Conservation (phyloP, 306 rosid species). For the Ormosia emarginata region DNA sequence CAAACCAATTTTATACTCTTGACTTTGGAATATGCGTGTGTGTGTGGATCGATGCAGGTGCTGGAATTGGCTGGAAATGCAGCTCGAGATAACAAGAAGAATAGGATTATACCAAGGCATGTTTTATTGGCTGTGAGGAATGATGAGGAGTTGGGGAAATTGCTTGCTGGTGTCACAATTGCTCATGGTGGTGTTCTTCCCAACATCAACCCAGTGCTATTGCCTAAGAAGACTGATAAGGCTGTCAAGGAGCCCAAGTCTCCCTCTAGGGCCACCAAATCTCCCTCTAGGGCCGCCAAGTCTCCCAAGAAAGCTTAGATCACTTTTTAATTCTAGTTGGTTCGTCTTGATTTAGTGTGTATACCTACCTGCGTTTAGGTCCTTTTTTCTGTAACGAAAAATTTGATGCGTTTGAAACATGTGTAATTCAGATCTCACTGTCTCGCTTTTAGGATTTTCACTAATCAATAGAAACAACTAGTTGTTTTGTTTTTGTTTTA, state of each 20-base stretch:
- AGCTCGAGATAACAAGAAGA: conserved; percentile 86
- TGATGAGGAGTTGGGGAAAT: conserved; percentile 81
- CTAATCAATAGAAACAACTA: not conserved
- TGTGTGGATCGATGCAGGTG: conserved; percentile 34
- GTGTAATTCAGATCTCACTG: not conserved
- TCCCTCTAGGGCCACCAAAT: conserved; percentile 62
- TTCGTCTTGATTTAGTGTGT: conserved; percentile 29
- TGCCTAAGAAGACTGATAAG: conserved; percentile 73
- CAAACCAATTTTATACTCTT: too few species aligned
- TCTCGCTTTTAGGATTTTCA: not conserved
- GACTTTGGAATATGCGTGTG: too few species aligned
- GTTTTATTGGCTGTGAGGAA: conserved; percentile 74
- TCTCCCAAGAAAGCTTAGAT: conserved; percentile 71
- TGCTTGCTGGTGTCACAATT: conserved; percentile 78
- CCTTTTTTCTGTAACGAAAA: not conserved
- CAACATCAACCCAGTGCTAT: conserved; percentile 68
- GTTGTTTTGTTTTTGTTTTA: too few species aligned
- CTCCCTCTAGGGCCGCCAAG: conserved; percentile 62
- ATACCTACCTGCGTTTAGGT: conserved; percentile 16
- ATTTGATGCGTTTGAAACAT: not conserved
- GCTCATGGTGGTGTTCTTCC: conserved; percentile 92
- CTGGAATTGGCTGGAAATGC: conserved; percentile 93
- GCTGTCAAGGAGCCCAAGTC: conserved; percentile 55
- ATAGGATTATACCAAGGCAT: conserved; percentile 72
- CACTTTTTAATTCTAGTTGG: not conserved